Evolutionary conservation across 2,329 filamentous ascomycete species (phyloP).

Genomic region (Curvularia sp.): DNA sequence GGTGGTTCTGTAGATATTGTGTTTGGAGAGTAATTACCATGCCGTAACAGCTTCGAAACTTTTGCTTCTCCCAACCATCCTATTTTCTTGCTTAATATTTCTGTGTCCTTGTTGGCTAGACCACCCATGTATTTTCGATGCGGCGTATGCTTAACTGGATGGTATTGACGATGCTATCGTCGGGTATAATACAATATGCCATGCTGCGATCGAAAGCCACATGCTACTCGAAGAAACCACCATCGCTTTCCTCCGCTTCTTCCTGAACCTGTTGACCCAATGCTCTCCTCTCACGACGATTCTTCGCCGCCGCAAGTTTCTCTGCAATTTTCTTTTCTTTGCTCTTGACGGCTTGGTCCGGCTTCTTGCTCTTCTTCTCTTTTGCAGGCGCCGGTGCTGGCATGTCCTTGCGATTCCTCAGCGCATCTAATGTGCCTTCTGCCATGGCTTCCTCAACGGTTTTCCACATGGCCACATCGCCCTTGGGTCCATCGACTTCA

Average conservation of each 20-base stretch:
- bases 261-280: constrained; percentile 28
- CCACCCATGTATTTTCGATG: background rate
- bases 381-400: constrained; percentile 30
- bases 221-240: constrained; percentile 49
- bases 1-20: background rate
- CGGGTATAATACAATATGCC: constrained; percentile 27
- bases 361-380: constrained; percentile 29
- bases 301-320: constrained; percentile 22
- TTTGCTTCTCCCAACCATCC: too few relatives aligned
- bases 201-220: background rate
- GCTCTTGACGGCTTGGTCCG: constrained; percentile 17
- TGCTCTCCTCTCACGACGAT: constrained; percentile 31
- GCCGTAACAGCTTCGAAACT: background rate
- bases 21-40: background rate
- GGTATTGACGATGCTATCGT: constrained; percentile 9
- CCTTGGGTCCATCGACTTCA: constrained; percentile 52
- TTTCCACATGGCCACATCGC: constrained; percentile 69
- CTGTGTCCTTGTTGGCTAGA: background rate
- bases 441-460: constrained; percentile 70
- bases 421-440: constrained; percentile 61
- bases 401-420: constrained; percentile 61
- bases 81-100: background rate
- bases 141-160: background rate
- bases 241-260: constrained; percentile 47
- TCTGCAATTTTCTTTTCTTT: constrained; percentile 27